Percentiles rank a stretch among this genome's conserved stretches.
phyloP scores from a whole-genome alignment of 805 yeast genomes.

The Yamadazyma ubonensis region DNA sequence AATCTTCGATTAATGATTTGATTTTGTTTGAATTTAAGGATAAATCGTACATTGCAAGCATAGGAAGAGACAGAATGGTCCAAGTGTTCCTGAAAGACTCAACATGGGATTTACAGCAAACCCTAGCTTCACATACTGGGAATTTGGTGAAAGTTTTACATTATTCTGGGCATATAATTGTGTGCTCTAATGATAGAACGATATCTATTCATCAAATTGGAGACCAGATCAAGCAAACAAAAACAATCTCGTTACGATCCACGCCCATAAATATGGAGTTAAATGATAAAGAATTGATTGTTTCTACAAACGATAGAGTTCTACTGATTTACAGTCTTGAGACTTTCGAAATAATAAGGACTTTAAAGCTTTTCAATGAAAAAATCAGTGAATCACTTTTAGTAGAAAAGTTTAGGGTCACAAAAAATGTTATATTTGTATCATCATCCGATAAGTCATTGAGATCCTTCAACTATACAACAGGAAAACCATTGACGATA shows the following conservation, averaged over 20 bases:
- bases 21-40: slow-evolving; percentile 29
- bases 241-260: slow-evolving; percentile 49
- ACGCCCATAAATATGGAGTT: slow-evolving; percentile 48
- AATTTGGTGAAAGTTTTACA: slow-evolving; percentile 43
- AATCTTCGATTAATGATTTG: slow-evolving; percentile 50
- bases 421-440: slow-evolving; percentile 33
- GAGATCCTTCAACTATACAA: slow-evolving; percentile 44
- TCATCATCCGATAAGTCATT: slow-evolving; percentile 59
- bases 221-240: slow-evolving; percentile 32
- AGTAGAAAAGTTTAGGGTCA: slow-evolving; percentile 43
- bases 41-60: slow-evolving; percentile 40
- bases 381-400: slow-evolving; percentile 40
- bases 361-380: slow-evolving; percentile 43
- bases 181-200: slow-evolving; percentile 63
- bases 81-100: slow-evolving; percentile 46
- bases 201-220: slow-evolving; percentile 50
- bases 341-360: slow-evolving; percentile 31
- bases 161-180: slow-evolving; percentile 36
- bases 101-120: slow-evolving; percentile 63
- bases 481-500: slow-evolving; percentile 47
- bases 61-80: slow-evolving; percentile 62
- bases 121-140: slow-evolving; percentile 59
- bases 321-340: slow-evolving; percentile 39
- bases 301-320: slow-evolving; percentile 53
- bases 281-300: slow-evolving; percentile 39